Conservation (phyloP, 805 yeast genomes). For the Metschnikowia colocasiae region DNA sequence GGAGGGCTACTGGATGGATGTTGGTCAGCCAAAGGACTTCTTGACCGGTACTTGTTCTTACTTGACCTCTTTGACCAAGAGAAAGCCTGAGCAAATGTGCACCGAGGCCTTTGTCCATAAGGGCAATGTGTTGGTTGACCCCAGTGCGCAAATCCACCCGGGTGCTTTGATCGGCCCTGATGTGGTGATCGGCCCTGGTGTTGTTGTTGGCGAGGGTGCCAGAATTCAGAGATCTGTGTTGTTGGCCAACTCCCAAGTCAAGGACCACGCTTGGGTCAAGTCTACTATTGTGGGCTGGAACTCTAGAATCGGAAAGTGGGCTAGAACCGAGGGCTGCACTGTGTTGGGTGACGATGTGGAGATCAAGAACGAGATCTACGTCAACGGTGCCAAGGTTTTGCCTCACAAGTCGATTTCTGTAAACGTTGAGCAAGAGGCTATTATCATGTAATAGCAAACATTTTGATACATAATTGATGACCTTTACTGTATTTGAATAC, state of each 20-base stretch:
- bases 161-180: slow-evolving; percentile 97
- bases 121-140: slow-evolving; percentile 91
- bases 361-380: slow-evolving; percentile 96
- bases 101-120: slow-evolving; percentile 73
- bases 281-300: slow-evolving; percentile 99
- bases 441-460: slow-evolving; percentile 72
- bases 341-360: slow-evolving; percentile 99
- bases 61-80: slow-evolving; percentile 81
- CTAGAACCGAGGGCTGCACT: slow-evolving; percentile 95
- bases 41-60: slow-evolving; percentile 91
- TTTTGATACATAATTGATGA: not conserved
- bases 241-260: slow-evolving; percentile 83
- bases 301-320: slow-evolving; percentile 98
- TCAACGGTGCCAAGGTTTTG: slow-evolving; percentile 98
- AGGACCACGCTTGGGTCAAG: slow-evolving; percentile 97
- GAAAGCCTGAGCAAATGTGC: slow-evolving; percentile 65
- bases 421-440: slow-evolving; percentile 96
- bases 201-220: slow-evolving; percentile 95
- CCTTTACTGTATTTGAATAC: not conserved
- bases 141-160: slow-evolving; percentile 89
- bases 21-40: slow-evolving; percentile 99
- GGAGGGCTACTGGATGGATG: slow-evolving; percentile 99
- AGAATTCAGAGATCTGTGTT: slow-evolving; percentile 95
- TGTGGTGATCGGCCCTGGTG: slow-evolving; percentile 96
- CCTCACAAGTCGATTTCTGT: slow-evolving; percentile 97